Base-by-base conservation (phyloP, 208 protist species). In the Crithidia acanthocephali region DNA sequence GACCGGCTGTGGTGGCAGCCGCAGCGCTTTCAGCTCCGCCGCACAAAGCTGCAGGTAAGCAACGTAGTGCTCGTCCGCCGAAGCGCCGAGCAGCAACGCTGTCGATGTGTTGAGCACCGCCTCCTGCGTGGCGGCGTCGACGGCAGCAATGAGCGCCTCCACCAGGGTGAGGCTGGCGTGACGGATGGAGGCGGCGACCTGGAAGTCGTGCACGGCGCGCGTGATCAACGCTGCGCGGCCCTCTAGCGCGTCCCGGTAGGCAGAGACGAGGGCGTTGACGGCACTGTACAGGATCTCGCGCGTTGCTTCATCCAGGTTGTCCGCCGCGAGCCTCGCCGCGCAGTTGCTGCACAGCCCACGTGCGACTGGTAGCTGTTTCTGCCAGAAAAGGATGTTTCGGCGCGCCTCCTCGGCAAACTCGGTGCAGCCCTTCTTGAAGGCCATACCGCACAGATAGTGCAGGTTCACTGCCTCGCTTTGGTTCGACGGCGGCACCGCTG, bases 401-500 rank as follows among this genome's bases (percentile, higher is more conserved):
- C 75, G 80, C 15, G 80, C 79, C 53, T 71, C 78, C 15, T 76
- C 76, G 1, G 76, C 74, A 47, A 91, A 72, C 28, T 77, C 73
- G 25, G 78, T 32, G 28, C 74, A 82, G 53, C 73, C 70, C 27
- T 76, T 71, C 48, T 81, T 86, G 37, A 91, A 72, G 18, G 83
- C 74, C 75, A 86, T 78, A 7, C 72, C 66, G 37, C 76, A 72
- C 48, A 84, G 79, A 48, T 88, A 83, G 15, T 65, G 70, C 63
- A 81, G 47, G 32, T 85, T 76, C 18, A 27, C 71, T 30, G 37
- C 50, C 56, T 85, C 70, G 47, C 45, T 55, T 22, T 74, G 58
- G 28, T 74, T 53, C 20, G 59, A 52, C 16, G 50, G 48, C 6
- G 56, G 59, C 22, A 56, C 56, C 16, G 53, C 33, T 13, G 81